phyloP scores from a whole-genome alignment of 768 basidiomycete species.

The Grammothele lineata region DNA sequence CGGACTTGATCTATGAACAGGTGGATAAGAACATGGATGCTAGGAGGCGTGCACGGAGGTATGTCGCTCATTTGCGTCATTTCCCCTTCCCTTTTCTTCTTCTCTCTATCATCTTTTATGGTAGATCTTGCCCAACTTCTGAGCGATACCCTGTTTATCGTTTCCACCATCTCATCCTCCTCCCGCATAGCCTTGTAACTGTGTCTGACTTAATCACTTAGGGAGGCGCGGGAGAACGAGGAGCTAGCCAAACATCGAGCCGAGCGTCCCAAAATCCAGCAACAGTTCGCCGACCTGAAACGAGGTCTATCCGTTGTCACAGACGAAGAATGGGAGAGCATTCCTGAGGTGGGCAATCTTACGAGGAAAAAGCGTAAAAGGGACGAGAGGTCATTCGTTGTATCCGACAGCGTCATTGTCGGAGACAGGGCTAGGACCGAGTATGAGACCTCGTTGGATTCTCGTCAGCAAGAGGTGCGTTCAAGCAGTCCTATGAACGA shows the following conservation, averaged over 20 bases:
- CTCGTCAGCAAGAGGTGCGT: slow-evolving; percentile 70
- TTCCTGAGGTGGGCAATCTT: slow-evolving; percentile 95
- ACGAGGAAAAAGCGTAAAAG: slow-evolving; percentile 86
- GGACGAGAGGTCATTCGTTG: slow-evolving; percentile 83
- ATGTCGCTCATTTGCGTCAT: slow-evolving; percentile 33
- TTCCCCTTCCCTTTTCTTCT: too few relatives aligned
- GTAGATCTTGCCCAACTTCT: too few relatives aligned
- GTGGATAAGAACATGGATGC: slow-evolving; percentile 91
- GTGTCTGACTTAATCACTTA: slow-evolving; percentile 25
- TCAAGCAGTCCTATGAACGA: neutral
- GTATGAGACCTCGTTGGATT: slow-evolving; percentile 74
- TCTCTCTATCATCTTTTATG: too few relatives aligned
- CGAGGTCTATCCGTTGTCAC: slow-evolving; percentile 81
- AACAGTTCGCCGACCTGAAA: slow-evolving; percentile 94
- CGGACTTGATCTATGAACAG: slow-evolving; percentile 90
- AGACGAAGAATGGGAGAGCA: slow-evolving; percentile 90
- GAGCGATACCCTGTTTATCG: neutral
- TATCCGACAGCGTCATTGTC: slow-evolving; percentile 90
- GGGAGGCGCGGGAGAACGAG: slow-evolving; percentile 75
- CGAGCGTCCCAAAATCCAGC: slow-evolving; percentile 91
- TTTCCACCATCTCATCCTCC: slow-evolving; percentile 24
- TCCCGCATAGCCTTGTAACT: slow-evolving; percentile 10
- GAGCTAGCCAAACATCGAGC: slow-evolving; percentile 74
- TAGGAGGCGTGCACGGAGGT: slow-evolving; percentile 76
- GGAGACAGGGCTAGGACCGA: slow-evolving; percentile 74